These are phyloP conservation scores for Simmondsia chinensis DNA, from an alignment of 148 eudicot species.

Conservation along the genomic window DNA sequence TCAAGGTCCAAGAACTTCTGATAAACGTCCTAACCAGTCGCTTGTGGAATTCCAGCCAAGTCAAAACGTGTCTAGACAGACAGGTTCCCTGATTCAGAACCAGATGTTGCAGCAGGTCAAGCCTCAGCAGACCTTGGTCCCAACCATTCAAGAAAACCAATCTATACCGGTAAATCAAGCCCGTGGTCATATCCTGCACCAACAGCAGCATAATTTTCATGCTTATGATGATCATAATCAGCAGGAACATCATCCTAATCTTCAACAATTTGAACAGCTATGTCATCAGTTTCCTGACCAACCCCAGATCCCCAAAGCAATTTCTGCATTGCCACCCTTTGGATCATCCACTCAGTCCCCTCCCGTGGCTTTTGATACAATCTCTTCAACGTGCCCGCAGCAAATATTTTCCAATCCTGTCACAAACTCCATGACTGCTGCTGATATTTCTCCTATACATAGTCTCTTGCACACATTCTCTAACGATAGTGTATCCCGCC, in stretches of 20 bases:
- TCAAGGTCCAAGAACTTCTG: slow-evolving; percentile 44
- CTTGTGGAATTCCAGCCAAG: slow-evolving; percentile 49
- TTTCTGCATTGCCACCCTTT: slow-evolving; percentile 35
- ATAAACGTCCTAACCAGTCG: slow-evolving; percentile 39
- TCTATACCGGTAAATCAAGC: slow-evolving; percentile 29
- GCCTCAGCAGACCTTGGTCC: slow-evolving; percentile 31
- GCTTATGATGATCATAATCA: slow-evolving; percentile 27
- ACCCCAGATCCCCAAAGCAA: slow-evolving; percentile 24
- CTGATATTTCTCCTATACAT: slow-evolving; percentile 54
- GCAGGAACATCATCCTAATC: slow-evolving; percentile 20
- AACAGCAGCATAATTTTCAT: slow-evolving; percentile 30
- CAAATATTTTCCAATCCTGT: slow-evolving; percentile 31
- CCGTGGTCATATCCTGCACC: slow-evolving; percentile 40
- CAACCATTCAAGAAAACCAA: slow-evolving; percentile 33
- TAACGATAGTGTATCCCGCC: slow-evolving; percentile 45
- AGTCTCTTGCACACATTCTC: slow-evolving; percentile 57
- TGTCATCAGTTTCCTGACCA: slow-evolving; percentile 30
- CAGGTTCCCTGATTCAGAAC: slow-evolving; percentile 23
- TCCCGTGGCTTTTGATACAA: slow-evolving; percentile 28
- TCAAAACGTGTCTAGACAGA: slow-evolving; percentile 30
- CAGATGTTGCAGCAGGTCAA: slow-evolving; percentile 47
- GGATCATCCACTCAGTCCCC: slow-evolving; percentile 36
- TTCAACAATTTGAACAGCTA: slow-evolving; percentile 22
- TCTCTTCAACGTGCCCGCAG: slow-evolving; percentile 31
- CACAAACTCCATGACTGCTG: slow-evolving; percentile 21